Conservation (phyloP, 2,329 filamentous ascomycete species). For the Clathrospora elynae region DNA sequence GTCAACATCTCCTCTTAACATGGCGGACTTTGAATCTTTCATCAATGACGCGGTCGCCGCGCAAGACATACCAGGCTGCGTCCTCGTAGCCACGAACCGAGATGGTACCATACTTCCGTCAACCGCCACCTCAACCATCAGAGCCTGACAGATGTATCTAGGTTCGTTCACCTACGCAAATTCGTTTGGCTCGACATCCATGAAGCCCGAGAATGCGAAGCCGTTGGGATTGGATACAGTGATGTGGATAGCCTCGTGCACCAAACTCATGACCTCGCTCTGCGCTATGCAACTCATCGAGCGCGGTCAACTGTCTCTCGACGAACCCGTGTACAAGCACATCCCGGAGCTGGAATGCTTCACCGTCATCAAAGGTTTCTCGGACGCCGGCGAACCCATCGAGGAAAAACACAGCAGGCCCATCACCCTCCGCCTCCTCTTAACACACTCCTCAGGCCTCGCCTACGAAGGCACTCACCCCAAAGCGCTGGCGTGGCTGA, state of each 20-base stretch:
- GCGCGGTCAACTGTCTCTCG: slow-evolving; percentile 36
- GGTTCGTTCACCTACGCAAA: slow-evolving; percentile 47
- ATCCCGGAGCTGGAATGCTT: slow-evolving; percentile 40
- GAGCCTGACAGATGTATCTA: slow-evolving; percentile 11
- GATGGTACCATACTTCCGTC: slow-evolving; percentile 30
- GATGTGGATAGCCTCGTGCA: slow-evolving; percentile 49
- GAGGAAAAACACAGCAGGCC: slow-evolving; percentile 28
- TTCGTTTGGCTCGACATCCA: slow-evolving; percentile 42
- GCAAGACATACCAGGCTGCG: slow-evolving; percentile 34
- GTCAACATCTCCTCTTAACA: no score
- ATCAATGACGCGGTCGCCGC: slow-evolving; percentile 28
- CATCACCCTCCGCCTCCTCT: slow-evolving; percentile 47
- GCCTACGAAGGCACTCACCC: slow-evolving; percentile 53
- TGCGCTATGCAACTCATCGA: slow-evolving; percentile 45
- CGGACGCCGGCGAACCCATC: slow-evolving; percentile 32
- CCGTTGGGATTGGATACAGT: slow-evolving; percentile 32
- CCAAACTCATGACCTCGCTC: slow-evolving; percentile 47
- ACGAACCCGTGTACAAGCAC: slow-evolving; percentile 40
- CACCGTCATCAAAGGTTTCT: slow-evolving; percentile 34
- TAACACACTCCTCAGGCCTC: slow-evolving; percentile 59
- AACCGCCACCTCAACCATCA: no score
- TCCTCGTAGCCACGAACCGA: slow-evolving; percentile 30
- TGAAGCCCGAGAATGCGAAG: slow-evolving; percentile 25
- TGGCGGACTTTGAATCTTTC: slow-evolving; percentile 33
- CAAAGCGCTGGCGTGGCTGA: slow-evolving; percentile 48